Conservation (phyloP, 495 filamentous ascomycete species). For the Penicillium goetzii region DNA sequence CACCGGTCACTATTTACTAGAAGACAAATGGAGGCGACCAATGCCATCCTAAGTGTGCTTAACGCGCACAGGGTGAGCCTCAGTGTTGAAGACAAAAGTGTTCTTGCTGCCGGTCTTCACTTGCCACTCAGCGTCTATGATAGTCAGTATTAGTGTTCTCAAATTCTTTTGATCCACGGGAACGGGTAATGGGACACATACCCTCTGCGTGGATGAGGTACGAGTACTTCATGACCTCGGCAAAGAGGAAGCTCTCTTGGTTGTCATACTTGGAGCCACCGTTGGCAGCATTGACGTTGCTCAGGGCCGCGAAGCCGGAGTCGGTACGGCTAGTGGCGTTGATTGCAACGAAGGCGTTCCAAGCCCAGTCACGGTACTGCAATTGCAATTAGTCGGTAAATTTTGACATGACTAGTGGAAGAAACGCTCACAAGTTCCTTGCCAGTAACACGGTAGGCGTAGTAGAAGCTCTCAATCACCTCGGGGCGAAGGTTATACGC, state of each 20-base stretch:
- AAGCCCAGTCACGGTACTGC: constrained; percentile 82
- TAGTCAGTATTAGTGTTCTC: constrained; percentile 16
- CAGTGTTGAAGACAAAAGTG: constrained; percentile 80
- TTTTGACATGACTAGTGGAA: not conserved
- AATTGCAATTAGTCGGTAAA: constrained; percentile 18
- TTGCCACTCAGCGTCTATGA: constrained; percentile 66
- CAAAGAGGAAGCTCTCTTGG: constrained; percentile 90
- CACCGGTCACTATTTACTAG: constrained; percentile 18
- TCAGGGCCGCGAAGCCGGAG: constrained; percentile 68
- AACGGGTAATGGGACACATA: constrained; percentile 13
- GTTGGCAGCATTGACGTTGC: constrained; percentile 63
- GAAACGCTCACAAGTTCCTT: constrained; percentile 48
- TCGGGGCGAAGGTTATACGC: constrained; percentile 79
- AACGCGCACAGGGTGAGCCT: constrained; percentile 77
- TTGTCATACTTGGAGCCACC: constrained; percentile 69
- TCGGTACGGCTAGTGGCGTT: constrained; percentile 64
- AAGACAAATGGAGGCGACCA: constrained; percentile 1
- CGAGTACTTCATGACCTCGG: constrained; percentile 86
- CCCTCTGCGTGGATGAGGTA: constrained; percentile 66
- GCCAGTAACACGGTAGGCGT: constrained; percentile 79
- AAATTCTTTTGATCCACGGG: not conserved
- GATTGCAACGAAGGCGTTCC: constrained; percentile 77
- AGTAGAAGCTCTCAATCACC: constrained; percentile 86
- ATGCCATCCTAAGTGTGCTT: constrained; percentile 20
- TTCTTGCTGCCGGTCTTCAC: constrained; percentile 61